Evolutionary conservation across 306 rosid genomes (phyloP).

Genomic region (Acacia crassicarpa): DNA sequence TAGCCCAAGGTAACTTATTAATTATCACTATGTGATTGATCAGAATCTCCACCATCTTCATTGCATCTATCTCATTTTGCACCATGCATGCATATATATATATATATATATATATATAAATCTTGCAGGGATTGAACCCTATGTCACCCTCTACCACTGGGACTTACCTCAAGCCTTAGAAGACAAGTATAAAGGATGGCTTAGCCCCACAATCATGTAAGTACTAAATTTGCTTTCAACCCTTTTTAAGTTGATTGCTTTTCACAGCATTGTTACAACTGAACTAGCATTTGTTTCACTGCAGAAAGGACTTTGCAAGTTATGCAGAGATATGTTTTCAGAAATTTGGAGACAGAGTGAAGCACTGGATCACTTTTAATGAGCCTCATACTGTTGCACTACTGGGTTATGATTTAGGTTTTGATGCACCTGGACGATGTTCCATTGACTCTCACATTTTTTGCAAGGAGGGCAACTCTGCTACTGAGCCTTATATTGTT

Average conservation of each 20-base stretch:
- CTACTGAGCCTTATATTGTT: conserved; percentile 86
- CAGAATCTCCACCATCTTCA: background rate
- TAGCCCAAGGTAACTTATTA: conserved; percentile 62
- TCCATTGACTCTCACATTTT: conserved; percentile 52
- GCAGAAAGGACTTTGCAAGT: conserved; percentile 70
- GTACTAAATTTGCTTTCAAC: conserved; percentile 23
- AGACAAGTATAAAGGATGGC: conserved; percentile 91
- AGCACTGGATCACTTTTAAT: conserved; percentile 92
- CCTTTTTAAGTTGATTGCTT: no score
- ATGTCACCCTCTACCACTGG: conserved; percentile 92
- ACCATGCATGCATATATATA: background rate
- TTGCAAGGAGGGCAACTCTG: conserved; percentile 76
- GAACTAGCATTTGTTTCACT: background rate
- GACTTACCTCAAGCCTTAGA: conserved; percentile 91
- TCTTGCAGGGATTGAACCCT: conserved; percentile 74
- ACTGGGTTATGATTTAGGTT: conserved; percentile 81
- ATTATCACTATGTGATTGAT: background rate
- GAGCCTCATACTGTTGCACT: conserved; percentile 79
- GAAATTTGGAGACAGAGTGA: conserved; percentile 93
- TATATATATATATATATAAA: background rate
- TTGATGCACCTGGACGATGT: conserved; percentile 89
- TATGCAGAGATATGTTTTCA: conserved; percentile 84
- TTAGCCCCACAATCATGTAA: conserved; percentile 59
- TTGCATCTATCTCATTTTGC: conserved; percentile 13
- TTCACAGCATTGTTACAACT: no score